These are phyloP conservation scores for Phytophthora rubi DNA, from an alignment of 352 stramenopile genomes.

Conservation along the genomic window DNA sequence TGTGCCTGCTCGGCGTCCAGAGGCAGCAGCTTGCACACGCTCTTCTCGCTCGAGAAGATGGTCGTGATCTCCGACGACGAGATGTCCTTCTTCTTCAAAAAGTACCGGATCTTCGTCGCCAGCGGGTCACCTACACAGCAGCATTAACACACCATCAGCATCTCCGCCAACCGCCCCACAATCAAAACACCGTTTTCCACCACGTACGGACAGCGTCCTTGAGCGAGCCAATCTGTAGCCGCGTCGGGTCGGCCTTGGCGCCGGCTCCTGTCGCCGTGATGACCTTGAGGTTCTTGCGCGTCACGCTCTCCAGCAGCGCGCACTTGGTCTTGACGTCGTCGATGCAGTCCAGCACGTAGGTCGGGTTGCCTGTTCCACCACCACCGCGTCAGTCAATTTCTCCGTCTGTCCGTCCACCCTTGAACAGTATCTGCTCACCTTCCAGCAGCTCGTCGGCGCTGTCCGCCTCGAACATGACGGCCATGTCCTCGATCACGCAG, in stretches of 20 bases:
- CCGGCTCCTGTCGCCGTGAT: conserved; percentile 92
- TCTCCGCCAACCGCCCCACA: neutral
- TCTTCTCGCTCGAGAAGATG: conserved; percentile 96
- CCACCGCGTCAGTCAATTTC: neutral
- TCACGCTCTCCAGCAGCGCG: conserved; percentile 92
- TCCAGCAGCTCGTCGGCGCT: conserved; percentile 86
- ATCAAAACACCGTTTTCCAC: neutral
- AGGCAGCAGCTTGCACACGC: conserved; percentile 95
- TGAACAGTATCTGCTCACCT: conserved; percentile 19
- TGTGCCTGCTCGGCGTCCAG: conserved; percentile 92
- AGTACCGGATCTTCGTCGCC: conserved; percentile 95
- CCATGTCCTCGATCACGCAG: conserved; percentile 88
- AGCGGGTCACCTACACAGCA: conserved; percentile 89
- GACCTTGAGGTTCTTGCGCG: conserved; percentile 78
- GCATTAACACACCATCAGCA: neutral
- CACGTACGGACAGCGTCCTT: conserved; percentile 89
- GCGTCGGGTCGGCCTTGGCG: conserved; percentile 96
- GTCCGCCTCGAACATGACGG: conserved; percentile 92
- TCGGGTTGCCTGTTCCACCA: conserved; percentile 66
- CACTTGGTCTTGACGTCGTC: conserved; percentile 99
- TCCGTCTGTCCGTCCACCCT: neutral
- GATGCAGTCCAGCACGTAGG: conserved; percentile 98
- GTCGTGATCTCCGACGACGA: conserved; percentile 76
- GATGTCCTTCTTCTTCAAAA: conserved; percentile 88
- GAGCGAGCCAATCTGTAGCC: conserved; percentile 96